Base-by-base conservation (phyloP, 202 grass and related monocot genomes). In the Setaria viridis region DNA sequence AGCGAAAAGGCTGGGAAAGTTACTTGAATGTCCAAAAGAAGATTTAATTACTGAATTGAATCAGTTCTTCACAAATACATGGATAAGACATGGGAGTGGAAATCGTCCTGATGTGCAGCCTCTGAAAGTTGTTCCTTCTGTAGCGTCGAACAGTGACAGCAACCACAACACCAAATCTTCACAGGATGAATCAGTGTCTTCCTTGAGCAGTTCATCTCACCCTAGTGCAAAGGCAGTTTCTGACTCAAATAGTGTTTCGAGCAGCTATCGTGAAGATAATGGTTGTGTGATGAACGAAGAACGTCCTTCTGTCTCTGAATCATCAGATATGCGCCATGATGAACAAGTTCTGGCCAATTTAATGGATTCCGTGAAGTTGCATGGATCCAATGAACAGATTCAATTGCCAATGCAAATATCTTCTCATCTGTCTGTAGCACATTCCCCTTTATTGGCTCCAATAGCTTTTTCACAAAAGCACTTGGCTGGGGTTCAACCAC, bases 61-160 rank as follows among this genome's bases (percentile, higher is more conserved):
- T 74, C 93, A 80, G 41, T 98, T 95, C 83, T 98, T 98, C 42
- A 84, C 78, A 80, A 98, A 93, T 88, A 93, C 95, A 77, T 98
- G 87, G 91, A 80, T 80, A 85, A 92, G 91, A 85, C 85, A 98
- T 89, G 89, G 89, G n/a, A 95, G 80, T 84, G 89, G 89, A 19
- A 46, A 46, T 85, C 91, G 89, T 77, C 89, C 93, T 45, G 91
- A 98, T 88, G 85, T 73, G 11, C 80, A 16, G 43, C 29, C 58
- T 65, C n/a, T 41, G 39, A 41, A 41, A 41, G 39, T 41, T 41
- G 5, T 84, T 51, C 76, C 83, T 83, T 65, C 87, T 82, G 88
- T 89, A 82, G 88, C 67, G n/a, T 80, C 81, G 78, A 94, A 81
- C 39, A 92, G 34, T 79, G 43, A 85, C 17, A 85, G 80, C 63